These are phyloP conservation scores for Populus ilicifolia DNA, from an alignment of 345 rosid species.

Conservation along the genomic window DNA sequence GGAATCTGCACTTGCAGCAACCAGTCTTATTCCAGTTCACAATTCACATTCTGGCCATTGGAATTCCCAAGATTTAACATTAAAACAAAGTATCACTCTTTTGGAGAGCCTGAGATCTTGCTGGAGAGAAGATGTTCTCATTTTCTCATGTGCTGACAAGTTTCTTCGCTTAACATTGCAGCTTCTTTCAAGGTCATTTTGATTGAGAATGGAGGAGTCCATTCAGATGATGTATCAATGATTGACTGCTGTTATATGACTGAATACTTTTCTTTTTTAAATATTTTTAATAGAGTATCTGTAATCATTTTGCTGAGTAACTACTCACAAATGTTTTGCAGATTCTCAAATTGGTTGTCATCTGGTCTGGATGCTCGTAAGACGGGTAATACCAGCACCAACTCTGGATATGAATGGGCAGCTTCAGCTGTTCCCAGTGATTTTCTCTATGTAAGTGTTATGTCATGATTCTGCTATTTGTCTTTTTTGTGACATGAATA, in stretches of 20 bases:
- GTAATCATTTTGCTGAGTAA: not conserved
- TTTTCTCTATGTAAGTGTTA: conserved; percentile 64
- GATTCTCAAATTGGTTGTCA: conserved; percentile 84
- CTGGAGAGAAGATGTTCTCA: conserved; percentile 93
- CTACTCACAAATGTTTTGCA: conserved; percentile 23
- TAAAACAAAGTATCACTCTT: conserved; percentile 74
- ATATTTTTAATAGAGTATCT: not conserved
- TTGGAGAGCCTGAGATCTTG: conserved; percentile 81
- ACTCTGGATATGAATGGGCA: conserved; percentile 88
- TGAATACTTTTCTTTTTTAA: not conserved
- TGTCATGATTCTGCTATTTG: conserved; percentile 16
- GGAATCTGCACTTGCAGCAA: conserved; percentile 67
- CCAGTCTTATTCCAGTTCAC: conserved; percentile 63
- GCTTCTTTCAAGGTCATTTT: conserved; percentile 75
- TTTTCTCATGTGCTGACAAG: conserved; percentile 86
- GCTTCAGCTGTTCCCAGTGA: conserved; percentile 70
- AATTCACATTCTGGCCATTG: conserved; percentile 43
- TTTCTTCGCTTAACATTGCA: conserved; percentile 96
- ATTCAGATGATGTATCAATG: not conserved
- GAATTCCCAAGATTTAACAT: conserved; percentile 39
- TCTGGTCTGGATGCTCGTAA: conserved; percentile 68
- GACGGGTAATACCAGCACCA: conserved; percentile 46
- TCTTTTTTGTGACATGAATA: not conserved
- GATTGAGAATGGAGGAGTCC: conserved; percentile 6
- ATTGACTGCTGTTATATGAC: not conserved